Percentiles rank a stretch among this genome's conserved stretches.
These are phyloP conservation scores for Penicillium crustosum DNA, from an alignment of 2,329 filamentous ascomycete species.

Conservation along the genomic window DNA sequence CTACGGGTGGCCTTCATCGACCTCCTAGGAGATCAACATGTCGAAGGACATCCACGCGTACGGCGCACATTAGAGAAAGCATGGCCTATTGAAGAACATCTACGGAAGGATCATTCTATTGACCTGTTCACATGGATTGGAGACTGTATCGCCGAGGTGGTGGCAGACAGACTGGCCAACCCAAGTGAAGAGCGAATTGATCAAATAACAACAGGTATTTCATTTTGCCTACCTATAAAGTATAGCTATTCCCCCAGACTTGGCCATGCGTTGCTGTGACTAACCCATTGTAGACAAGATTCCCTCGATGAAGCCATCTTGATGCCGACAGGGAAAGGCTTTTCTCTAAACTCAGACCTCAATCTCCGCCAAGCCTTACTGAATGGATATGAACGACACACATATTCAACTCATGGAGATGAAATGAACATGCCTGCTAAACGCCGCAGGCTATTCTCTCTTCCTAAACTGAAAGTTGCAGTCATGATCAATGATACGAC, in stretches of 20 bases:
- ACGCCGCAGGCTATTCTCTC: constrained; percentile 33
- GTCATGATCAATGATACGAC: constrained; percentile 79
- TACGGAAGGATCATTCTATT: constrained; percentile 70
- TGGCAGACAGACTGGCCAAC: constrained; percentile 51
- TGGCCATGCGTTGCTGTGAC: neutral
- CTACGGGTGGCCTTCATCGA: constrained; percentile 55
- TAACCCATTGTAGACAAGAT: constrained; percentile 41
- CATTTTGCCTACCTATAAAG: constrained; percentile 47
- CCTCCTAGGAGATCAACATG: constrained; percentile 40
- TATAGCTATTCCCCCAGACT: constrained; percentile 19
- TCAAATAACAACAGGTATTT: constrained; percentile 42
- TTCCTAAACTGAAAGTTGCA: constrained; percentile 65
- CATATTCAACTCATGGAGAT: constrained; percentile 32
- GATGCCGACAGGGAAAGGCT: constrained; percentile 55
- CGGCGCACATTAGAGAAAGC: constrained; percentile 64
- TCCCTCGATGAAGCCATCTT: constrained; percentile 52
- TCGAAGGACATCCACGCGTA: constrained; percentile 49
- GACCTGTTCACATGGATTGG: constrained; percentile 75
- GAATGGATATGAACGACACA: constrained; percentile 46
- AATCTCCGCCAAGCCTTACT: constrained; percentile 35
- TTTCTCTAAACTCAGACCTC: constrained; percentile 40
- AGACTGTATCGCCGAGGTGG: constrained; percentile 68
- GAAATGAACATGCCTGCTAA: constrained; percentile 24
- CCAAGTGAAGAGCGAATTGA: constrained; percentile 30
- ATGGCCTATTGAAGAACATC: constrained; percentile 71